Evolutionary conservation across 192 early-diverging fungal species (phyloP).

Genomic region (Mortierella hygrophila): DNA sequence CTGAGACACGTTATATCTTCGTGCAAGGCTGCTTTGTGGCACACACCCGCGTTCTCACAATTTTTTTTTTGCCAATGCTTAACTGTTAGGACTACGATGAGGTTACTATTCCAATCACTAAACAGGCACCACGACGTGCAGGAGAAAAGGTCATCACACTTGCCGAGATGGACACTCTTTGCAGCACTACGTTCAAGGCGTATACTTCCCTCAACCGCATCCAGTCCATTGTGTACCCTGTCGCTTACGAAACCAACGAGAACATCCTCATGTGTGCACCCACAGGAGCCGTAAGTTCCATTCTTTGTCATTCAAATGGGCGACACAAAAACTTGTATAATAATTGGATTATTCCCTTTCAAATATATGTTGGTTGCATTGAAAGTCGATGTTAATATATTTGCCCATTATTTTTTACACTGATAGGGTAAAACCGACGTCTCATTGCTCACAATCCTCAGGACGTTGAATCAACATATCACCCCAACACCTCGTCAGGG

Average conservation of each 20-base stretch:
- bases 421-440: constrained; percentile 95
- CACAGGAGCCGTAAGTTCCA: constrained; percentile 86
- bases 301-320: neutral
- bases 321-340: neutral
- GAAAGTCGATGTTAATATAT: neutral
- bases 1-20: neutral
- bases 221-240: constrained; percentile 95
- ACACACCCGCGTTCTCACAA: neutral
- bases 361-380: too few relatives aligned
- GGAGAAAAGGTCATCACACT: constrained; percentile 78
- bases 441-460: constrained; percentile 93
- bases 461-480: constrained; percentile 82
- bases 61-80: constrained; percentile 9
- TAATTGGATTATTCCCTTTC: too few relatives aligned
- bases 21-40: neutral
- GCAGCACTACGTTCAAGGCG: constrained; percentile 83
- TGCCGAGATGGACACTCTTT: constrained; percentile 79
- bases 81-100: constrained; percentile 86
- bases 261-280: constrained; percentile 99
- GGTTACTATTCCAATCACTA: constrained; percentile 87
- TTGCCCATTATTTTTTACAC: constrained; percentile 2
- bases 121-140: constrained; percentile 71
- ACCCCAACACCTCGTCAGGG: constrained; percentile 63
- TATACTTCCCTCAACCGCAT: constrained; percentile 94
- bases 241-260: constrained; percentile 95